phyloP scores from a whole-genome alignment of 1,284 basidiomycete genomes.

The Laetiporus sulphureus region DNA sequence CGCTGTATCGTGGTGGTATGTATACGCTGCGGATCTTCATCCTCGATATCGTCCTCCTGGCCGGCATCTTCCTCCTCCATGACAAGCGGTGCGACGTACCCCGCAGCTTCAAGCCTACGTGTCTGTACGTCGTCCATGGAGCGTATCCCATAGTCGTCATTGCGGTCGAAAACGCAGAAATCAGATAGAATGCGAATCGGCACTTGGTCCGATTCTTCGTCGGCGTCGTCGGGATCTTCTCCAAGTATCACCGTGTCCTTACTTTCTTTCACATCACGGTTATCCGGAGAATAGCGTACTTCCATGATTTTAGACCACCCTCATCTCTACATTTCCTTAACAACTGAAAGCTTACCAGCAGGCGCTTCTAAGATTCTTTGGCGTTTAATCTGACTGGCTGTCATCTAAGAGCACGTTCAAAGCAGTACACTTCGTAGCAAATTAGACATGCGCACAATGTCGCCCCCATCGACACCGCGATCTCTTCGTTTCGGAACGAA shows the following conservation, averaged over 20 bases:
- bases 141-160: constrained; percentile 21
- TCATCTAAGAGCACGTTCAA: no score
- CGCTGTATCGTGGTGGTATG: constrained; percentile 27
- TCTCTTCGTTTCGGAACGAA: no score
- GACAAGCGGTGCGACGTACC: constrained; percentile 27
- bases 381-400: no score
- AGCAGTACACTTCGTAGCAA: no score
- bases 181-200: constrained; percentile 31
- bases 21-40: constrained; percentile 26
- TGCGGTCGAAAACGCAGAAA: constrained; percentile 35
- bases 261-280: constrained; percentile 27
- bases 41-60: constrained; percentile 33
- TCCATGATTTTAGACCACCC: no score
- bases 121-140: constrained; percentile 16
- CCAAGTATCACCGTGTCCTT: constrained; percentile 25
- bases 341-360: no score
- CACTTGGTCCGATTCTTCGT: constrained; percentile 19
- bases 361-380: no score
- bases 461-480: no score
- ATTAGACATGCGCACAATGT: no score
- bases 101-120: constrained; percentile 27
- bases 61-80: constrained; percentile 37
- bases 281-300: constrained; percentile 12
- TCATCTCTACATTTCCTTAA: no score
- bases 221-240: constrained; percentile 23